These are phyloP conservation scores for Rhodotorula taiwanensis DNA, from an alignment of 768 basidiomycete genomes.

Conservation along the genomic window DNA sequence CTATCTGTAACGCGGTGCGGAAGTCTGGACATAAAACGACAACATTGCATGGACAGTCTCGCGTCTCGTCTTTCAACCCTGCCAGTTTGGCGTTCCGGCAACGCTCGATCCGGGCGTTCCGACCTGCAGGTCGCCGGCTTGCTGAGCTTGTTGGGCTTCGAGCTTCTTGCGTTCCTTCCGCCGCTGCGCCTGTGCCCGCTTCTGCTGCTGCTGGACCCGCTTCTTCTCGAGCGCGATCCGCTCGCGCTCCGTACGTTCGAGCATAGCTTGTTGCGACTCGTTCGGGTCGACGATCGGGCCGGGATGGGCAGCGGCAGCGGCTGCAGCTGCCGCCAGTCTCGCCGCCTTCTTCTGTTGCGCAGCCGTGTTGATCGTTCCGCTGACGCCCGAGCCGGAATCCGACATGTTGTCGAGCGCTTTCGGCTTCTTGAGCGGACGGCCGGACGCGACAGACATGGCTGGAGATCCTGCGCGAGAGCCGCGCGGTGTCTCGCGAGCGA, in stretches of 20 bases:
- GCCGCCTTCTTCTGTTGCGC: slow-evolving; percentile 10
- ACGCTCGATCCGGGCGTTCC: slow-evolving; percentile 5
- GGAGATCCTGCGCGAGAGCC: slow-evolving; percentile 14
- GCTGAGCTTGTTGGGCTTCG: background rate
- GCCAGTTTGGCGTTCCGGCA: slow-evolving; percentile 1
- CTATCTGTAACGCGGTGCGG: too few relatives aligned
- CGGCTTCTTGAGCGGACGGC: slow-evolving; percentile 7
- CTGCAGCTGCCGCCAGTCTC: too few relatives aligned
- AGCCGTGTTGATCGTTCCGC: slow-evolving; percentile 11
- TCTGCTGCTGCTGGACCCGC: background rate
- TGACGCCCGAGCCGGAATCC: slow-evolving; percentile 13
- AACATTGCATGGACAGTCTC: background rate
- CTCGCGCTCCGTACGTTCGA: slow-evolving; percentile 10
- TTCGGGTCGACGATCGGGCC: background rate
- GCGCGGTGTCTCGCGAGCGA: background rate
- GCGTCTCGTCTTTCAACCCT: background rate
- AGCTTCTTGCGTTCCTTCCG: slow-evolving; percentile 1
- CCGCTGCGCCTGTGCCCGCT: slow-evolving; percentile 3
- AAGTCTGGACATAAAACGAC: background rate
- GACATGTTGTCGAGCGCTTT: slow-evolving; percentile 10
- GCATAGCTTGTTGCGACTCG: too few relatives aligned
- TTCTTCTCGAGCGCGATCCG: background rate
- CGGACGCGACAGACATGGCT: slow-evolving; percentile 10
- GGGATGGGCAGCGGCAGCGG: too few relatives aligned
- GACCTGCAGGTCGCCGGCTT: slow-evolving; percentile 2